A percentile compares a stretch with the other conserved stretches of the same genome.
Conservation (phyloP, 345 rosid species). For the Populus ilicifolia region DNA sequence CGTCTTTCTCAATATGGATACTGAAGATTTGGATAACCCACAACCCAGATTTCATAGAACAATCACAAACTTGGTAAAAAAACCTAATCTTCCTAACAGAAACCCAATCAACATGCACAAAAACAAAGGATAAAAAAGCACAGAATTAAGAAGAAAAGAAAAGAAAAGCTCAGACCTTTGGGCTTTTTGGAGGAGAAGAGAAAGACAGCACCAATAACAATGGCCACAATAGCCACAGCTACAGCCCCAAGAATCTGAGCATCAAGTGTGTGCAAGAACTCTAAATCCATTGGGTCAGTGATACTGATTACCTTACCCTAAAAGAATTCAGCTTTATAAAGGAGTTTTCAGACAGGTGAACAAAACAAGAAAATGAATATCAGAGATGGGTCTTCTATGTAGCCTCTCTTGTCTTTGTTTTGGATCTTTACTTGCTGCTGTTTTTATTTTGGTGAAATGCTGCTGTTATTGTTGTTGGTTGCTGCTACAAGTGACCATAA, state of each 20-base stretch:
- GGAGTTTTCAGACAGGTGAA: not conserved
- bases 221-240: constrained; percentile 70
- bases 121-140: not conserved
- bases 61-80: not conserved
- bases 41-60: not conserved
- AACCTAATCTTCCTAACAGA: not conserved
- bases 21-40: not conserved
- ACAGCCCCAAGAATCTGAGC: constrained; percentile 66
- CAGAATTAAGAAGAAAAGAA: not conserved
- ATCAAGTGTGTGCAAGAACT: constrained; percentile 56
- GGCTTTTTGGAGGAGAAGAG: constrained; percentile 59
- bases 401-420: not conserved
- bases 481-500: not conserved
- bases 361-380: not conserved
- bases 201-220: constrained; percentile 52
- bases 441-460: too few relatives aligned
- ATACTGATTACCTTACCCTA: not conserved
- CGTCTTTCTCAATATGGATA: not conserved
- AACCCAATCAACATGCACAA: not conserved
- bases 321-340: not conserved
- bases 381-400: not conserved
- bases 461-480: not conserved
- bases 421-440: too few relatives aligned
- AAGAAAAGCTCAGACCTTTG: constrained; percentile 49
- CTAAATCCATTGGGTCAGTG: constrained; percentile 47